These are phyloP conservation scores for Ganoderma lingzhi DNA, from an alignment of 1,284 basidiomycete genomes.

Conservation along the genomic window DNA sequence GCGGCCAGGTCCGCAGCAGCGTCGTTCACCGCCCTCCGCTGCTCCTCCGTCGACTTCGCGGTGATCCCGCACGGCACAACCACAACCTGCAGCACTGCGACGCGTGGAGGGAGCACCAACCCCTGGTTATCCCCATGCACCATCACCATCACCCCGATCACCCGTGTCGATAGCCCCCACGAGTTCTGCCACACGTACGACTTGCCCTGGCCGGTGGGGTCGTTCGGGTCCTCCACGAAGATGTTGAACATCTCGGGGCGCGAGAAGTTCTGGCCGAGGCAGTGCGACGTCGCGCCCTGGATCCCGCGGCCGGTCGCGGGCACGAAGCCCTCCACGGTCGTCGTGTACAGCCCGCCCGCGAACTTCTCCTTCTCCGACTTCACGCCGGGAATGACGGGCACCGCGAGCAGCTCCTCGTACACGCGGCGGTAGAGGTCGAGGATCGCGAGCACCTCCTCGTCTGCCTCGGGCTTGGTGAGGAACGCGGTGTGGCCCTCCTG, in stretches of 20 bases:
- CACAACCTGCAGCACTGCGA: constrained; percentile 92
- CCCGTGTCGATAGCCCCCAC: constrained; percentile 97
- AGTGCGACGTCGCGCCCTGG: constrained; percentile 98
- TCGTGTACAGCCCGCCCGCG: constrained; percentile 97
- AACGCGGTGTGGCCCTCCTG: constrained; percentile 99
- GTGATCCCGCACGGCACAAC: constrained; percentile 95
- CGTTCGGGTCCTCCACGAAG: constrained; percentile 92
- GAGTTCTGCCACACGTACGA: constrained; percentile 97
- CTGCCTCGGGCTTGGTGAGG: constrained; percentile 90
- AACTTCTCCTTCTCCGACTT: constrained; percentile 99
- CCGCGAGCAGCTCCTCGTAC: constrained; percentile 97
- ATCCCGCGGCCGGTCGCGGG: constrained; percentile 98
- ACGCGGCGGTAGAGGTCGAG: constrained; percentile 96
- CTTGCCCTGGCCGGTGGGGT: constrained; percentile 73
- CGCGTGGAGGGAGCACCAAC: constrained; percentile 93
- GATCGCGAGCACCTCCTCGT: constrained; percentile 91
- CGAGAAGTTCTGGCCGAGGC: constrained; percentile 98
- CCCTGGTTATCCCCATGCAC: constrained; percentile 99
- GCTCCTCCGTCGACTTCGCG: constrained; percentile 77
- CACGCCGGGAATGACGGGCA: constrained; percentile 95
- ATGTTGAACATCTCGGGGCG: constrained; percentile 98
- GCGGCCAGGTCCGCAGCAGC: constrained; percentile 81
- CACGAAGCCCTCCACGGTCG: constrained; percentile 98
- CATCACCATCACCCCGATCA: constrained; percentile 99
- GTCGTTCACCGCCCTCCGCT: constrained; percentile 80